phyloP scores from a whole-genome alignment of 2,329 filamentous ascomycete species.

The Coniochaeta pulveracea region DNA sequence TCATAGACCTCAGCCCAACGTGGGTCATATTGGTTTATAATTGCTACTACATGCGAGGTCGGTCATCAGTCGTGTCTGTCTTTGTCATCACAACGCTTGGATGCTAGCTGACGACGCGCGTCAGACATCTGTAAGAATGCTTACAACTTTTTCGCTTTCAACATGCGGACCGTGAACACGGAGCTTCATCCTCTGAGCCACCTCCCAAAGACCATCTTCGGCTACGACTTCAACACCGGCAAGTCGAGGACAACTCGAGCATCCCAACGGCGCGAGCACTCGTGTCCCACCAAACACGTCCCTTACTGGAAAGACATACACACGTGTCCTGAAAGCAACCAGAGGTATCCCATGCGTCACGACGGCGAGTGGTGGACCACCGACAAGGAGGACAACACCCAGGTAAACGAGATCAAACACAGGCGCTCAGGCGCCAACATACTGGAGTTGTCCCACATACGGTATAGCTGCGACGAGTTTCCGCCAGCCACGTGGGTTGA shows the following conservation, averaged over 20 bases:
- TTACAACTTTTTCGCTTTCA: neutral
- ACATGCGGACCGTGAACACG: neutral
- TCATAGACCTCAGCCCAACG: neutral
- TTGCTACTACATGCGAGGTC: neutral
- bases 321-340: slow-evolving; percentile 8
- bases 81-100: no score
- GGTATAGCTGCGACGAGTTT: slow-evolving; percentile 20
- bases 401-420: slow-evolving; percentile 2
- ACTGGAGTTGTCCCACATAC: slow-evolving; percentile 8
- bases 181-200: no score
- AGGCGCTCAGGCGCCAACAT: neutral
- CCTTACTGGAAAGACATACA: slow-evolving; percentile 7
- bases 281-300: slow-evolving; percentile 3
- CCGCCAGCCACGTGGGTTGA: slow-evolving; percentile 16
- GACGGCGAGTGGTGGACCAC: slow-evolving; percentile 9
- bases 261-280: slow-evolving; percentile 3
- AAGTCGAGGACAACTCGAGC: slow-evolving; percentile 3
- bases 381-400: slow-evolving; percentile 8
- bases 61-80: no score
- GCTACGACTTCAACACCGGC: slow-evolving; percentile 33
- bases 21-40: neutral
- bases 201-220: slow-evolving; percentile 27
- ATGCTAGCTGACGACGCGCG: no score
- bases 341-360: slow-evolving; percentile 7
- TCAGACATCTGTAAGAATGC: neutral